These are phyloP conservation scores for Cardamine occulta DNA, from an alignment of 345 rosid species.

Conservation along the genomic window DNA sequence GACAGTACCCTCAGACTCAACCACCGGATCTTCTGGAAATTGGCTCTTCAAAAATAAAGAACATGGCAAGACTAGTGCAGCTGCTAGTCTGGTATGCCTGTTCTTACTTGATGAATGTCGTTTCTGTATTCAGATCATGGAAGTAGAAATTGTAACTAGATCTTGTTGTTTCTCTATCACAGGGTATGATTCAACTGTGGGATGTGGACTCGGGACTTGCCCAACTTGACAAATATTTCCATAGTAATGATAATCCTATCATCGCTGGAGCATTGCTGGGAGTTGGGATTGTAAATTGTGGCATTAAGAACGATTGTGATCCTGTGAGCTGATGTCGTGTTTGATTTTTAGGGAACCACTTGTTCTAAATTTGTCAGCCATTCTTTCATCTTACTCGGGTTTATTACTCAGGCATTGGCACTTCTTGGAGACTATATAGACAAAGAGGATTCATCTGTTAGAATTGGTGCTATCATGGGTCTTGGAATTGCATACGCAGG, in stretches of 20 bases:
- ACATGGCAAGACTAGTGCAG: slow-evolving; percentile 96
- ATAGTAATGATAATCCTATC: slow-evolving; percentile 81
- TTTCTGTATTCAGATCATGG: slow-evolving; percentile 9
- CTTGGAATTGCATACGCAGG: slow-evolving; percentile 96
- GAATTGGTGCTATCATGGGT: slow-evolving; percentile 98
- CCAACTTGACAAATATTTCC: slow-evolving; percentile 90
- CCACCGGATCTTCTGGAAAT: slow-evolving; percentile 71
- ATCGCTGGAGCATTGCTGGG: slow-evolving; percentile 94
- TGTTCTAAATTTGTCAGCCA: background rate
- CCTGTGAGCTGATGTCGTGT: slow-evolving; percentile 64
- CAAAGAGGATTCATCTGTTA: slow-evolving; percentile 80
- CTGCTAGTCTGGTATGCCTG: slow-evolving; percentile 82
- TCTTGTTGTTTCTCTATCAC: slow-evolving; percentile 18
- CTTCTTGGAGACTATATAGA: slow-evolving; percentile 73
- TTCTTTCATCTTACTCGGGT: slow-evolving; percentile 34
- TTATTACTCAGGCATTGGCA: slow-evolving; percentile 75
- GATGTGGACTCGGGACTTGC: slow-evolving; percentile 95
- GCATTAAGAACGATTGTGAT: slow-evolving; percentile 84
- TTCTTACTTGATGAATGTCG: slow-evolving; percentile 8
- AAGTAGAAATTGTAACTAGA: slow-evolving; percentile 4
- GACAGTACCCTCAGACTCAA: slow-evolving; percentile 83
- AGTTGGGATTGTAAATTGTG: slow-evolving; percentile 89
- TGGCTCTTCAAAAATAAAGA: slow-evolving; percentile 99
- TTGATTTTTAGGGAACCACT: slow-evolving; percentile 5
- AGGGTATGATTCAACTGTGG: slow-evolving; percentile 98